These are phyloP conservation scores for Apophysomyces sp. DNA, from an alignment of 371 early-diverging fungal species.

Conservation along the genomic window DNA sequence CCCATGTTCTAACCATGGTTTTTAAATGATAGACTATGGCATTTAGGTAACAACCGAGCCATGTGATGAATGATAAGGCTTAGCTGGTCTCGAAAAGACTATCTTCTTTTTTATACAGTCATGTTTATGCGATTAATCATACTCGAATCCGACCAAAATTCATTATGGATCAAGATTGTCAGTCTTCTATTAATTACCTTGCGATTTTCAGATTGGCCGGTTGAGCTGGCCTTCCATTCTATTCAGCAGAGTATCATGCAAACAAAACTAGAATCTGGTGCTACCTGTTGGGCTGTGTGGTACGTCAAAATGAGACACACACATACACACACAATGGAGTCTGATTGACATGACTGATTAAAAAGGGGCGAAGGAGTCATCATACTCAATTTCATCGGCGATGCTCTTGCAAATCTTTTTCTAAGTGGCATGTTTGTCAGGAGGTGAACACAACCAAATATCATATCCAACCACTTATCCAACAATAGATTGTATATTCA, in stretches of 20 bases:
- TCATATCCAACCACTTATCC: neutral
- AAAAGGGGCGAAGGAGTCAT: constrained; percentile 43
- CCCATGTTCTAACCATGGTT: neutral
- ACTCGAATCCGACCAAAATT: constrained; percentile 31
- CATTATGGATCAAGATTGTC: constrained; percentile 38
- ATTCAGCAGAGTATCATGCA: constrained; percentile 16
- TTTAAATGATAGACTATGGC: constrained; percentile 1
- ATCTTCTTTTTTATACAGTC: constrained; percentile 37
- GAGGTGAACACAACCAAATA: constrained; percentile 15
- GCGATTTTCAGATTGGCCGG: constrained; percentile 51
- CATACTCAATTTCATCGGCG: constrained; percentile 43
- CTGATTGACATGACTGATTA: neutral
- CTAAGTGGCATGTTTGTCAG: constrained; percentile 51
- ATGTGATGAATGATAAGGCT: neutral
- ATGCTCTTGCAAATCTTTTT: constrained; percentile 45
- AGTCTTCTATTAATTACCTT: constrained; percentile 31
- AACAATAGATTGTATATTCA: constrained; percentile 33
- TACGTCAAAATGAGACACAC: constrained; percentile 8
- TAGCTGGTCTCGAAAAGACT: constrained; percentile 9
- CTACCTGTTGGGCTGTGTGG: constrained; percentile 49
- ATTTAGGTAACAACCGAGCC: neutral
- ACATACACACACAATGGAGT: neutral
- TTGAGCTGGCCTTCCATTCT: constrained; percentile 32
- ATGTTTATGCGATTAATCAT: constrained; percentile 49
- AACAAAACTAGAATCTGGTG: constrained; percentile 15